Evolutionary conservation across 208 protist genomes (phyloP).

Genomic region (Crithidia bombi): DNA sequence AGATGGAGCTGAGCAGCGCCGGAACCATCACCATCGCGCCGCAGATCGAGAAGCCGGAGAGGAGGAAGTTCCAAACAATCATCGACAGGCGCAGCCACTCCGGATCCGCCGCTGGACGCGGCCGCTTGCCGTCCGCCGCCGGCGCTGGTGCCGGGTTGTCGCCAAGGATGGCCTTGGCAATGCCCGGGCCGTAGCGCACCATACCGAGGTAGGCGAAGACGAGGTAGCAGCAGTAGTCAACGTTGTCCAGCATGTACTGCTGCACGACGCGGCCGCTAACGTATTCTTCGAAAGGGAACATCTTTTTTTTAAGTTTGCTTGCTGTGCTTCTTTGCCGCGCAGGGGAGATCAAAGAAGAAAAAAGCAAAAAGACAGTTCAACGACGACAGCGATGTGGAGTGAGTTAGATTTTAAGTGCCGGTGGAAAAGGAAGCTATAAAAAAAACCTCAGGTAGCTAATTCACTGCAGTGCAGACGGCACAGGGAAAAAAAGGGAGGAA

Average conservation of each 20-base stretch:
- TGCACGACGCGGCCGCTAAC: constrained; percentile 35
- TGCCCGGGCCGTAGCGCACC: constrained; percentile 50
- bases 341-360: neutral
- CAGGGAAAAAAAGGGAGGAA: no score
- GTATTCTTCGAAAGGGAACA: constrained; percentile 50
- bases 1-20: constrained; percentile 34
- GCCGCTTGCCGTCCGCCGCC: constrained; percentile 30
- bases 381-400: no score
- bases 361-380: no score
- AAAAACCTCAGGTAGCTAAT: no score
- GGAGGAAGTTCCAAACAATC: constrained; percentile 87
- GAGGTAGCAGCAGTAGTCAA: constrained; percentile 48
- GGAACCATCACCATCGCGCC: constrained; percentile 73
- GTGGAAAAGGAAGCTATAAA: neutral
- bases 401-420: neutral
- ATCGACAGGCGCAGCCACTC: constrained; percentile 62
- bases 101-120: constrained; percentile 37
- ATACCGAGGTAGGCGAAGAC: constrained; percentile 52
- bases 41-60: constrained; percentile 79
- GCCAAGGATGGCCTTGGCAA: constrained; percentile 50
- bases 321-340: neutral
- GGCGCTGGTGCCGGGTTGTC: constrained; percentile 36
- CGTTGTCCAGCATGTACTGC: constrained; percentile 42
- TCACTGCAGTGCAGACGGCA: no score
- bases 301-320: constrained; percentile 2